Evolutionary conservation across 306 rosid species (phyloP).

Genomic region (Prunus salicina): DNA sequence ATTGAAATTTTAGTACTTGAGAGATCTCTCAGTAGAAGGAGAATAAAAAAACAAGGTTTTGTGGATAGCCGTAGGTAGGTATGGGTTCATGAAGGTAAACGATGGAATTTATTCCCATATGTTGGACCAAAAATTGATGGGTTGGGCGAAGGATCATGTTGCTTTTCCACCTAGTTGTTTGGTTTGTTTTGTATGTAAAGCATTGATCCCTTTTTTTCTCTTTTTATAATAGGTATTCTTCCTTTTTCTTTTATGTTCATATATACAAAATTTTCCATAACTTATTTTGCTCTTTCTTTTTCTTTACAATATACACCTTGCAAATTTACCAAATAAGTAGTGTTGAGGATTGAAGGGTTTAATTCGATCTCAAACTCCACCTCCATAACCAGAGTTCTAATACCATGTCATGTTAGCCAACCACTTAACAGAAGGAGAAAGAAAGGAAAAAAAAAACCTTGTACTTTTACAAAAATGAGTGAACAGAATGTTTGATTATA

Average conservation of each 20-base stretch:
- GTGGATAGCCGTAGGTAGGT: not conserved
- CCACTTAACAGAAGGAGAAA: not conserved
- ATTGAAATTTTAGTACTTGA: too few relatives aligned
- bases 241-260: not conserved
- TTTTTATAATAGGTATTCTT: not conserved
- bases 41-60: too few relatives aligned
- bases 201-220: not conserved
- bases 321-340: not conserved
- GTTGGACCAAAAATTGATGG: slow-evolving; percentile 16
- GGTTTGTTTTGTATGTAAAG: not conserved
- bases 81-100: not conserved
- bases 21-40: too few relatives aligned
- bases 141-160: not conserved
- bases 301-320: not conserved
- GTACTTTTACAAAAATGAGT: not conserved
- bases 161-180: not conserved
- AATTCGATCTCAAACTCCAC: not conserved
- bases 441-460: not conserved
- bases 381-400: not conserved
- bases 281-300: not conserved
- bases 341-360: not conserved
- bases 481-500: not conserved
- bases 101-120: slow-evolving; percentile 32
- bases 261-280: not conserved
- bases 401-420: not conserved